Conservation (phyloP, 75 land plant genomes). For the Pinus taeda region DNA sequence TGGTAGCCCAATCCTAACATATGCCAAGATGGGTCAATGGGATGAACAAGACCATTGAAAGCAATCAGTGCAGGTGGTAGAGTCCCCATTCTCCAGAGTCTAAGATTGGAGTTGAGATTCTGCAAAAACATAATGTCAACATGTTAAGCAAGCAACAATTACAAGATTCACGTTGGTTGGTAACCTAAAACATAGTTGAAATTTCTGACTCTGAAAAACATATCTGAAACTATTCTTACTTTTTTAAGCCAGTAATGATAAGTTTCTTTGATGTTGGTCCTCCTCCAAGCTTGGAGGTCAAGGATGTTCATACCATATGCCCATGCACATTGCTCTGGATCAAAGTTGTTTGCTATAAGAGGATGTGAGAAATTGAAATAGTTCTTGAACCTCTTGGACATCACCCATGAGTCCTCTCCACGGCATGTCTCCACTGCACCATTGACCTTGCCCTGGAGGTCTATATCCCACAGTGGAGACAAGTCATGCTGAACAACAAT, state of each 20-base stretch:
- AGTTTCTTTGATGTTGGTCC: slow-evolving; percentile 56
- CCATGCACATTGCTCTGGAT: slow-evolving; percentile 80
- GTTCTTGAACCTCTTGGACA: slow-evolving; percentile 60
- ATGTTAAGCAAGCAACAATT: neutral
- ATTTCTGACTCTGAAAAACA: neutral
- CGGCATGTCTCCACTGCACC: slow-evolving; percentile 72
- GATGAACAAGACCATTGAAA: slow-evolving; percentile 65
- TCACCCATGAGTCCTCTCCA: slow-evolving; percentile 53
- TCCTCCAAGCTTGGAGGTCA: slow-evolving; percentile 81
- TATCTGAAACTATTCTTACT: slow-evolving; percentile 15
- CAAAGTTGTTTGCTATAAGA: slow-evolving; percentile 51
- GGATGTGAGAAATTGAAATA: slow-evolving; percentile 82
- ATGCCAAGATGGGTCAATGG: slow-evolving; percentile 69
- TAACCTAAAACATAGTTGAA: neutral
- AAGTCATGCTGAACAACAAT: slow-evolving; percentile 74
- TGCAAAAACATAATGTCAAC: slow-evolving; percentile 16
- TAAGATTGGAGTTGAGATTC: slow-evolving; percentile 68
- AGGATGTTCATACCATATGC: slow-evolving; percentile 86
- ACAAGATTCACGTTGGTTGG: no score
- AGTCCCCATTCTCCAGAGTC: slow-evolving; percentile 75
- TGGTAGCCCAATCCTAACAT: slow-evolving; percentile 75
- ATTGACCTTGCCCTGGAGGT: slow-evolving; percentile 76
- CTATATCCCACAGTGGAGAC: slow-evolving; percentile 65
- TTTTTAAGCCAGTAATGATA: slow-evolving; percentile 71
- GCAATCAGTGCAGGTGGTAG: slow-evolving; percentile 79